Conservation (phyloP, 1,284 basidiomycete species). For the Tremellales sp. region DNA sequence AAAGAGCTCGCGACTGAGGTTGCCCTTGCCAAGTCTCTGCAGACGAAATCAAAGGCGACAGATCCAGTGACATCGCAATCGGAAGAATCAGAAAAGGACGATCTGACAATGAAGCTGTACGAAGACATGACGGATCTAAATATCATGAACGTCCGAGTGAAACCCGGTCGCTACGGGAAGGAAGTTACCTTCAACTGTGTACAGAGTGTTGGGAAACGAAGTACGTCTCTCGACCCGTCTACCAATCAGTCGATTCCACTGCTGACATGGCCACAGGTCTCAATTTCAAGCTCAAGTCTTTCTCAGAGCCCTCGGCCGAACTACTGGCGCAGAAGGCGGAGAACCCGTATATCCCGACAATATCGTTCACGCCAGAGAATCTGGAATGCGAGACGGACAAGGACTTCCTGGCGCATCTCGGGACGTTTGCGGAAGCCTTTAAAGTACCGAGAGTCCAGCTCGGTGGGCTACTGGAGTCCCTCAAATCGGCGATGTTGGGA, state of each 20-base stretch:
- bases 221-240: slow-evolving; percentile 26
- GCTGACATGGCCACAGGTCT: slow-evolving; percentile 23
- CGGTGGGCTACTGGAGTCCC: slow-evolving; percentile 19
- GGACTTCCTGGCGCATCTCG: slow-evolving; percentile 28
- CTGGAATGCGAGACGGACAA: slow-evolving; percentile 32
- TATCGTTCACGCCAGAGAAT: slow-evolving; percentile 29
- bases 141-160: slow-evolving; percentile 37
- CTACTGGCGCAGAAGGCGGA: slow-evolving; percentile 10
- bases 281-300: slow-evolving; percentile 42
- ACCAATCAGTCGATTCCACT: not conserved
- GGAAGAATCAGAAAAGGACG: slow-evolving; percentile 38
- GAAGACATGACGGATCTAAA: slow-evolving; percentile 44
- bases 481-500: slow-evolving; percentile 10
- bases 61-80: slow-evolving; percentile 5
- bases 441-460: slow-evolving; percentile 23
- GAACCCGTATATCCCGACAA: slow-evolving; percentile 26
- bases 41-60: slow-evolving; percentile 5
- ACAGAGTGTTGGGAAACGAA: slow-evolving; percentile 32
- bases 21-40: slow-evolving; percentile 9
- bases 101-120: slow-evolving; percentile 36
- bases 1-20: slow-evolving; percentile 28
- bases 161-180: slow-evolving; percentile 28
- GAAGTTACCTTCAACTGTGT: slow-evolving; percentile 42
- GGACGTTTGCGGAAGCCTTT: slow-evolving; percentile 30
- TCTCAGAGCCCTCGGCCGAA: slow-evolving; percentile 25